Conservation (phyloP, 306 rosid genomes). For the Cucumis hystrix region DNA sequence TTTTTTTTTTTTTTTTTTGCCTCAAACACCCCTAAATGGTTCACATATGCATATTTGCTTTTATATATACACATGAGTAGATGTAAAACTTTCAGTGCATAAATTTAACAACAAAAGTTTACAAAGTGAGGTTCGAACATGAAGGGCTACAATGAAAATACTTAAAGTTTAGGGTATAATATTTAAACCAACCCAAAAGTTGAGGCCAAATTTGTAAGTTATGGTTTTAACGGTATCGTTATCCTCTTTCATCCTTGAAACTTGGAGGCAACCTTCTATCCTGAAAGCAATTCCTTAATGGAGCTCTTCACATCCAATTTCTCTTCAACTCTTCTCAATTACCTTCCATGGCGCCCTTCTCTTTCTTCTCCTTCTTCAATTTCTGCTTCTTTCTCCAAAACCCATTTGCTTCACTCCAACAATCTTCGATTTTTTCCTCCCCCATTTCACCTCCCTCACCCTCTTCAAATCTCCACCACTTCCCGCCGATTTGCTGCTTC, state of each 20-base stretch:
- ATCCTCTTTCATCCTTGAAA: background rate
- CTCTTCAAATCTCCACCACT: slow-evolving; percentile 7
- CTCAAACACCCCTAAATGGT: no score
- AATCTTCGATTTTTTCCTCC: slow-evolving; percentile 17
- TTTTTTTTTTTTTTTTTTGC: accelerated
- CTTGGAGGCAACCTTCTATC: background rate
- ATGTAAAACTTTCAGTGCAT: no score
- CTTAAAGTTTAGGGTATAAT: no score
- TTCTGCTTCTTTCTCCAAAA: slow-evolving; percentile 4
- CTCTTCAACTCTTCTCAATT: slow-evolving; percentile 20
- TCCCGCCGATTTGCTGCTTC: slow-evolving; percentile 25
- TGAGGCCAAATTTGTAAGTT: background rate
- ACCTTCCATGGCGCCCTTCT: slow-evolving; percentile 16
- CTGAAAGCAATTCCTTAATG: slow-evolving; percentile 16
- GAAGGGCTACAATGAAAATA: no score
- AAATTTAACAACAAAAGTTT: no score
- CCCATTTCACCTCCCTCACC: slow-evolving; percentile 22
- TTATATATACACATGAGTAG: no score
- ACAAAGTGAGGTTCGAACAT: no score
- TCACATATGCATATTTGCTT: no score
- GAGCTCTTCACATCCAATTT: slow-evolving; percentile 39
- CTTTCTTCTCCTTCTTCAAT: slow-evolving; percentile 8
- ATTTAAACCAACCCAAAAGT: no score
- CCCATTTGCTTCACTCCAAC: slow-evolving; percentile 8
- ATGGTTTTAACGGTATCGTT: background rate